A percentile compares a stretch with the other conserved stretches of the same genome.
Evolutionary conservation across 352 stramenopile genomes (phyloP).

Genomic region (Pythium oligandrum): DNA sequence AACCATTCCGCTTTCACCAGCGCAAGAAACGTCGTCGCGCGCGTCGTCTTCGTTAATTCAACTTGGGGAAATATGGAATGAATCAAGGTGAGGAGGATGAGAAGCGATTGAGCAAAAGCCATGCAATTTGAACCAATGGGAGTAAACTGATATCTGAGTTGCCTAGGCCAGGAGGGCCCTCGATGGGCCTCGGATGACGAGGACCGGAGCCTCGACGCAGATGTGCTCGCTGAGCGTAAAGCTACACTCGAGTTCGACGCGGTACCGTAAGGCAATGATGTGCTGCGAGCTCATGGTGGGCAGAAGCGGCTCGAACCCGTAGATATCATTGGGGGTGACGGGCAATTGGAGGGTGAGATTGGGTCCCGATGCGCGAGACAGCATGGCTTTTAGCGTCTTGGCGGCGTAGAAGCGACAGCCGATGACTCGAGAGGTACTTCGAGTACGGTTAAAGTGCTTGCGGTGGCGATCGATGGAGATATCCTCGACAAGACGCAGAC

Average conservation of each 20-base stretch:
- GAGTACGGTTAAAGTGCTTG: background rate
- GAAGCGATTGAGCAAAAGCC: no score
- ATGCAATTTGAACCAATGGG: no score
- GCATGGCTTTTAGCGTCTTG: background rate
- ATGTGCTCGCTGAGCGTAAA: background rate
- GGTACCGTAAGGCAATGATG: background rate
- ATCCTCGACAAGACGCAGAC: conserved; percentile 8
- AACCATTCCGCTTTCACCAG: no score
- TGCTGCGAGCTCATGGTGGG: conserved; percentile 5
- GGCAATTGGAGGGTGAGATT: conserved; percentile 3
- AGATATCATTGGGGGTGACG: conserved; percentile 5
- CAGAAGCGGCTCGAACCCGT: background rate
- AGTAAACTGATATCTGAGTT: no score
- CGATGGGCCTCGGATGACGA: background rate
- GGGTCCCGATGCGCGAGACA: background rate
- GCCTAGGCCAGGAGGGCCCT: no score
- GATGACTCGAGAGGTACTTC: conserved; percentile 1
- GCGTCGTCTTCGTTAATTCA: no score
- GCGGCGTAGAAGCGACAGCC: background rate
- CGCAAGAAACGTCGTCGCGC: no score
- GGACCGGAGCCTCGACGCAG: background rate
- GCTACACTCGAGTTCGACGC: background rate
- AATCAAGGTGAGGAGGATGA: no score
- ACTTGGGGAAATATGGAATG: no score
- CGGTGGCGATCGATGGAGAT: conserved; percentile 6